Evolutionary conservation across 2,329 filamentous ascomycete species (phyloP), one percentile per base, ranked within the genome.

Genomic region (Alternaria triticina): DNA sequence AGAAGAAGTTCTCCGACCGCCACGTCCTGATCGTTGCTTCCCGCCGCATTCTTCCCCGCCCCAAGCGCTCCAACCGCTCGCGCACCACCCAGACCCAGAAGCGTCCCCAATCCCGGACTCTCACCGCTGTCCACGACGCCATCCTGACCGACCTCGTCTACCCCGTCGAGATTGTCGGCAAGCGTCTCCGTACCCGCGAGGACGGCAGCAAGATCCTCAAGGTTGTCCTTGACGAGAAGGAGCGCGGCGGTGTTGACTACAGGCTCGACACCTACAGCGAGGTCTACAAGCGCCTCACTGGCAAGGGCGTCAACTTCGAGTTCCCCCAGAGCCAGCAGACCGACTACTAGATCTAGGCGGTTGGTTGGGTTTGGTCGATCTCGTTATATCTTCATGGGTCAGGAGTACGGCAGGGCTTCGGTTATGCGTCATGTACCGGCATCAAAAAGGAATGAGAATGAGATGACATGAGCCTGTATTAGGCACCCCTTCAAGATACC

Each of bases 1-100:
- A 99, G 92, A 99, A 99, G 94, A 99, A 99, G 89, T 99, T 99
- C 93, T 98, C 96, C 74, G 96, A 99, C 90, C 96, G 96, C 86
- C 96, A 99, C 86, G 96, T 99, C 84, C 89, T 99, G 84, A 94
- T 99, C 90, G 91, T 99, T 80, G 96, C 96, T 79, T 96, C 95
- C 82, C 96, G 96, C 89, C 96, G 96, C 86, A 99, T 99, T 81
- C 90, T 99, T 70, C 95, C 96, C 84, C 94, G 94, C 85, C 96
- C 96, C 84, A 97, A 97, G 93, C 94, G 95, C 84, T 97, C 94
- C 84, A 93, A 91, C 88, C 94, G 94, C 87, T 93, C 91, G 77
- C 95, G 96, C 89, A 94, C 94, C 87, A 93, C 88, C 83, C 94
- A 96, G 86, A 98, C 90, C 82, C 96, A 99, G 90, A 97, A 98